Percentiles rank a stretch among this genome's conserved stretches.
These are phyloP conservation scores for Letharia columbiana DNA, from an alignment of 495 filamentous ascomycete species.

Conservation along the genomic window DNA sequence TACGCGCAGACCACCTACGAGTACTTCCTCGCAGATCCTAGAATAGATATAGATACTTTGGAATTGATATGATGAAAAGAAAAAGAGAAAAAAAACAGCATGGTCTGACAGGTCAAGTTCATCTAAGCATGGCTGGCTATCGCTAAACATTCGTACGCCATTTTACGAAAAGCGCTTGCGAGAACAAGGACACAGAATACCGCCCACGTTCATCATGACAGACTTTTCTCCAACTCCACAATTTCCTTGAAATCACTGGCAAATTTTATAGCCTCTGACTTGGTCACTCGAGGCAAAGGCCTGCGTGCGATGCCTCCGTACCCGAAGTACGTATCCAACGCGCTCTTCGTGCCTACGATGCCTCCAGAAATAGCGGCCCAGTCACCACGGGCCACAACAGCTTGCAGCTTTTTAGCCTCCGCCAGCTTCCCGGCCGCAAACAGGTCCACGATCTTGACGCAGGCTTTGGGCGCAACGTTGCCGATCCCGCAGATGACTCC, in stretches of 20 bases:
- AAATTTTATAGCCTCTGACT: conserved; percentile 50
- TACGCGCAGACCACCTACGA: background rate
- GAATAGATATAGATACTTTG: too few relatives aligned
- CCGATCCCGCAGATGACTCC: conserved; percentile 79
- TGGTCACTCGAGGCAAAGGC: conserved; percentile 63
- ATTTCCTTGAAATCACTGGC: conserved; percentile 68
- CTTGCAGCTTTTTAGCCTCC: conserved; percentile 70
- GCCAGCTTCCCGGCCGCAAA: conserved; percentile 58
- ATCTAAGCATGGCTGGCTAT: background rate
- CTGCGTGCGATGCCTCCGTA: conserved; percentile 73
- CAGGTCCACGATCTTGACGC: conserved; percentile 62
- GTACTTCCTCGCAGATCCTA: background rate
- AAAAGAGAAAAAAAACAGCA: background rate
- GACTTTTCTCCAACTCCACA: conserved; percentile 55
- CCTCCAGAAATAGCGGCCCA: conserved; percentile 83
- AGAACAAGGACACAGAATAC: conserved; percentile 15
- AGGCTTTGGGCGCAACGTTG: conserved; percentile 74
- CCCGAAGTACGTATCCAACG: conserved; percentile 60
- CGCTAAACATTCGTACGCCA: background rate
- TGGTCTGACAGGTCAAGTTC: background rate
- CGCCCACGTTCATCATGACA: conserved; percentile 27
- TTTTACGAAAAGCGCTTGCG: conserved; percentile 5
- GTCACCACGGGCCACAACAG: conserved; percentile 71
- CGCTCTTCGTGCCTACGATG: conserved; percentile 78
- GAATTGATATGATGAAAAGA: background rate